These are phyloP conservation scores for Limonium bicolor DNA, from an alignment of 148 eudicot species.

Conservation along the genomic window DNA sequence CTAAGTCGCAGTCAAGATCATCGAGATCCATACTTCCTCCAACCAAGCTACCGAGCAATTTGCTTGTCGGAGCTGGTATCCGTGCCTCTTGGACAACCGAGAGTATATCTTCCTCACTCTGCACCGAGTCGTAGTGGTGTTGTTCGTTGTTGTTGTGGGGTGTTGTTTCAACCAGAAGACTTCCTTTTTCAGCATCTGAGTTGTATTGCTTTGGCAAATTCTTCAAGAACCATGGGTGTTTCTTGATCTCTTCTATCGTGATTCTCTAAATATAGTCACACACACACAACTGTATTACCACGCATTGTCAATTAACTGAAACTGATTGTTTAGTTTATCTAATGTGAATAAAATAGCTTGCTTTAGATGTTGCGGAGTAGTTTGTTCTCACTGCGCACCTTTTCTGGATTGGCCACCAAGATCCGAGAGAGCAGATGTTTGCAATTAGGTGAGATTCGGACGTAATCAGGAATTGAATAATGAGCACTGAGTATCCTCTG, in stretches of 20 bases:
- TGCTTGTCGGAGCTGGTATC: constrained; percentile 7
- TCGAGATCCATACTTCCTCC: constrained; percentile 54
- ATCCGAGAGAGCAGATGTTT: constrained; percentile 57
- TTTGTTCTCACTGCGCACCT: constrained; percentile 27
- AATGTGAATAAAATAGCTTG: too few species aligned
- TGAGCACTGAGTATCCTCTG: constrained; percentile 69
- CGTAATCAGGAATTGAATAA: constrained; percentile 70
- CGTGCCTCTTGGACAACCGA: constrained; percentile 44
- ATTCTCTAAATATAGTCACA: constrained; percentile 50
- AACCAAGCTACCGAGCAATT: constrained; percentile 8
- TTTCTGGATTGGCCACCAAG: constrained; percentile 63
- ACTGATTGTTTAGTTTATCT: too few species aligned
- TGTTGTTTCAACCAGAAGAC: background rate
- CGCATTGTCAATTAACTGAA: too few species aligned
- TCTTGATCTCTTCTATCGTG: constrained; percentile 52
- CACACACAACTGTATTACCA: too few species aligned
- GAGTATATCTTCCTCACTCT: constrained; percentile 41
- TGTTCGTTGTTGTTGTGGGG: too few species aligned
- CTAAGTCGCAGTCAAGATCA: constrained; percentile 48
- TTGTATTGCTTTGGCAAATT: constrained; percentile 27
- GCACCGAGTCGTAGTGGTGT: constrained; percentile 16
- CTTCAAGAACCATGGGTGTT: constrained; percentile 57
- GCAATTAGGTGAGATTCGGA: constrained; percentile 55
- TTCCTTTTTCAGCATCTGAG: constrained; percentile 20
- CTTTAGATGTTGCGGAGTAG: too few species aligned